A percentile compares a stretch with the other conserved stretches of the same genome.
These are phyloP conservation scores for Zymoseptoria tritici DNA, from an alignment of 2,329 filamentous ascomycete genomes.

Conservation along the genomic window DNA sequence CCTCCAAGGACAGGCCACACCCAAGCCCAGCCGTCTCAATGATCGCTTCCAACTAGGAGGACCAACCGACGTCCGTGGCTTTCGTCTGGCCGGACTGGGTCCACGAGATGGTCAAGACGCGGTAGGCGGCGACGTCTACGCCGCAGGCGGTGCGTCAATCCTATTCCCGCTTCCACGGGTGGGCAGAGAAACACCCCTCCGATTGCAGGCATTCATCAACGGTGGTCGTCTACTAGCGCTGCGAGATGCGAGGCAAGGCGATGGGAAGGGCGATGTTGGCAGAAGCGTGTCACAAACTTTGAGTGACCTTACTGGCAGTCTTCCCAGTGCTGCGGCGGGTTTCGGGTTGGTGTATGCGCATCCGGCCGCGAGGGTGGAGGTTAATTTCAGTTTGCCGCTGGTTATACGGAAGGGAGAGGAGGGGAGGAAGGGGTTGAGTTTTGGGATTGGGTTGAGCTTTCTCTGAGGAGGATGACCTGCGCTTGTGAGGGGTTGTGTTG, in stretches of 20 bases:
- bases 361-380: constrained; percentile 83
- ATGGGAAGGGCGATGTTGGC: constrained; percentile 43
- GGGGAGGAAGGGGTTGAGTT: constrained; percentile 80
- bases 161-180: constrained; percentile 77
- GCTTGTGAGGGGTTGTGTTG: not conserved
- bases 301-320: constrained; percentile 61
- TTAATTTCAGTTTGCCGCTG: constrained; percentile 89
- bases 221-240: constrained; percentile 77
- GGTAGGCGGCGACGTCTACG: constrained; percentile 85
- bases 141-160: constrained; percentile 79
- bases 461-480: constrained; percentile 48
- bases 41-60: constrained; percentile 94
- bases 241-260: constrained; percentile 37
- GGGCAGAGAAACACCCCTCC: constrained; percentile 73
- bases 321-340: constrained; percentile 80
- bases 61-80: constrained; percentile 89
- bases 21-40: constrained; percentile 71
- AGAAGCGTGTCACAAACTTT: constrained; percentile 56
- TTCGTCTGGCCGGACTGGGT: constrained; percentile 80
- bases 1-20: constrained; percentile 47
- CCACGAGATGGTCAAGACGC: constrained; percentile 80
- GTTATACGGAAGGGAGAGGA: constrained; percentile 77
- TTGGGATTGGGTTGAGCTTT: constrained; percentile 96
- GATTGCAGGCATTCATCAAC: constrained; percentile 86
- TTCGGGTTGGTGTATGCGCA: constrained; percentile 92